Base-by-base conservation (phyloP, 2,329 filamentous ascomycete species). In the Colletotrichum higginsianum region DNA sequence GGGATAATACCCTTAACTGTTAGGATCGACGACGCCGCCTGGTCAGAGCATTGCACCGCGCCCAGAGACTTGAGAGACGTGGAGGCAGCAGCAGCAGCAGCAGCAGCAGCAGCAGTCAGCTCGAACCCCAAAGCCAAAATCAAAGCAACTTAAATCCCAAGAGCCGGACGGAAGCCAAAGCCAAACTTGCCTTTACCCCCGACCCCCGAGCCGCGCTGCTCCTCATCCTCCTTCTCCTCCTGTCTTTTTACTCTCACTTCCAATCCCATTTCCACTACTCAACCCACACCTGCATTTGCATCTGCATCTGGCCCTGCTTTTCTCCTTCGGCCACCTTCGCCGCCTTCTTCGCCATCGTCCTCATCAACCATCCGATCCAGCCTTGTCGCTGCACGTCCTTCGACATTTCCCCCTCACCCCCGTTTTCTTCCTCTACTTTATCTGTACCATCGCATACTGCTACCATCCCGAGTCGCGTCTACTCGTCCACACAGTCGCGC, bases 1-100 rank as follows among this genome's bases (percentile, higher is more conserved):
- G 60, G 47, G 47, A 62, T 52, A 62, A 62, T 38, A 62, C 47
- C 46, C 46, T 40, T 49, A 47, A 58, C 44, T 58, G 55, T 53
- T 60, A 61, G 65, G 69, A 73, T 69, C 69, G 68, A 68, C 72
- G 64, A 66, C 66, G 57, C 38, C 67, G 67, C 57, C 60, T 23
- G 35, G n/a, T n/a, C 58, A 61, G 58, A 53, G 38, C 61, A 42
- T 42, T 42, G 35, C 55, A 62, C 26, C 47, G 21, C 40, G 26
- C 60, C 46, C n/a, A 38, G 38, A 42, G 55, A 42, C 35, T 23
- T 18, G 55, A 57, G 53, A 57, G 55, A 49, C 58, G 50, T 44
- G 50, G 38, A 49, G 46, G 18, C 44, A 42, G 56, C 26, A 38
- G 21, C 12, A 68, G 21, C 42, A 53, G 56, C 26, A 38, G 21